These are phyloP conservation scores for Orbilia brochopaga DNA, from an alignment of 2,329 filamentous ascomycete species.

Conservation along the genomic window DNA sequence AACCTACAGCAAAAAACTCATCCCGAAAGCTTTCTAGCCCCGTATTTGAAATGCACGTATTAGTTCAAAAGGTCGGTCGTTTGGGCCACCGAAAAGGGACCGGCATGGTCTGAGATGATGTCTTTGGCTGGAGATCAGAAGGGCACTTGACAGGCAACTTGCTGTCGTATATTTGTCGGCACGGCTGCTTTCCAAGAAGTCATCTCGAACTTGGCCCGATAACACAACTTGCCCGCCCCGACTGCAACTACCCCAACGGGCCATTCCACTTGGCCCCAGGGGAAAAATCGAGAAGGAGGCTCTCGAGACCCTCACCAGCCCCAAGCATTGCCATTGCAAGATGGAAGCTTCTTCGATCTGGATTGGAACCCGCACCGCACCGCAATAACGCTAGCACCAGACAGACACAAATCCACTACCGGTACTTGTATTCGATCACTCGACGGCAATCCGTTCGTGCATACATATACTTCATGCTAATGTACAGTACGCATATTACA, in stretches of 20 bases:
- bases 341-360: background rate
- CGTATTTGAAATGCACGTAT: slow-evolving; percentile 32
- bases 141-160: slow-evolving; percentile 8
- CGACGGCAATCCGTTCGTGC: background rate
- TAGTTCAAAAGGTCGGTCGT: slow-evolving; percentile 12
- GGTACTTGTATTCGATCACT: background rate
- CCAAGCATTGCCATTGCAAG: too few species aligned
- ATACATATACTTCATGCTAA: background rate
- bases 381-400: too few species aligned
- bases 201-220: slow-evolving; percentile 32
- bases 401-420: too few species aligned
- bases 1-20: too few species aligned
- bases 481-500: slow-evolving; percentile 13
- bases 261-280: background rate
- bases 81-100: slow-evolving; percentile 28
- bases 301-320: background rate
- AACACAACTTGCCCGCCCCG: slow-evolving; percentile 43
- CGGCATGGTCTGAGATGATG: slow-evolving; percentile 40
- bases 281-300: slow-evolving; percentile 14
- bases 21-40: slow-evolving; percentile 43
- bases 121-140: slow-evolving; percentile 20
- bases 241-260: slow-evolving; percentile 43
- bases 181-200: slow-evolving; percentile 43
- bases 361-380: too few species aligned
- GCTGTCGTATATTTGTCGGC: slow-evolving; percentile 24